Evolutionary conservation across 768 basidiomycete genomes (phyloP).

Genomic region (Mycena alexandri): DNA sequence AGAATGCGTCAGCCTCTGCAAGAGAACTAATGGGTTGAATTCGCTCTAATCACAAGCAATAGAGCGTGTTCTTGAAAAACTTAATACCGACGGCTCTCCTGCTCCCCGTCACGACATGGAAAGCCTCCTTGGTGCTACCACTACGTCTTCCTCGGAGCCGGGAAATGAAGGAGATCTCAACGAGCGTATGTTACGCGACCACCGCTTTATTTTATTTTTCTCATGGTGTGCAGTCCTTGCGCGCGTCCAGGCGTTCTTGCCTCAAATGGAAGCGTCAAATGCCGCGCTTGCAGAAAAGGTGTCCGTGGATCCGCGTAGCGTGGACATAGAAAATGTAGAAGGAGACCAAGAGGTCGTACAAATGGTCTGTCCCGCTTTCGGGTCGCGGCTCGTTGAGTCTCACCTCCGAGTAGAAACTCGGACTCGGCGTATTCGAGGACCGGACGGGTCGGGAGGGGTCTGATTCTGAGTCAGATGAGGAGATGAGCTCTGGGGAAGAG

Average conservation of each 20-base stretch:
- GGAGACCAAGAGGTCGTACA: slow-evolving; percentile 55
- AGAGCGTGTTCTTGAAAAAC: slow-evolving; percentile 34
- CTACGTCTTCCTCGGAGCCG: neutral
- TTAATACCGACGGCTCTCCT: slow-evolving; percentile 23
- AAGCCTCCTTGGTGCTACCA: slow-evolving; percentile 10
- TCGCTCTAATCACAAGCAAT: slow-evolving; percentile 1
- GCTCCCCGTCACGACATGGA: slow-evolving; percentile 11
- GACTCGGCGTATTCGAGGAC: slow-evolving; percentile 57
- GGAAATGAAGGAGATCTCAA: slow-evolving; percentile 10
- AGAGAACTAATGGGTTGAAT: neutral
- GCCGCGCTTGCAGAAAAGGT: slow-evolving; percentile 50
- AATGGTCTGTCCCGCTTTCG: slow-evolving; percentile 50
- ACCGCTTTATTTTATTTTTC: neutral
- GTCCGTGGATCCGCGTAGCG: slow-evolving; percentile 51
- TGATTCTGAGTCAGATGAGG: slow-evolving; percentile 10
- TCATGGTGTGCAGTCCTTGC: slow-evolving; percentile 53
- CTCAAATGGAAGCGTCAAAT: slow-evolving; percentile 61
- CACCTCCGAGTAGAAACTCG: slow-evolving; percentile 49
- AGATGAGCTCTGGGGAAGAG: slow-evolving; percentile 2
- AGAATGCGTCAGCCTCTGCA: slow-evolving; percentile 30
- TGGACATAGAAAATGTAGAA: slow-evolving; percentile 63
- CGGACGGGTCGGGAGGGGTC: slow-evolving; percentile 18
- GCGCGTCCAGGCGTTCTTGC: slow-evolving; percentile 62
- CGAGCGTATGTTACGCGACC: slow-evolving; percentile 15
- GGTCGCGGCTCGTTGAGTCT: neutral